phyloP scores from a whole-genome alignment of 2,329 filamentous ascomycete genomes.

The Penicillium sp. region DNA sequence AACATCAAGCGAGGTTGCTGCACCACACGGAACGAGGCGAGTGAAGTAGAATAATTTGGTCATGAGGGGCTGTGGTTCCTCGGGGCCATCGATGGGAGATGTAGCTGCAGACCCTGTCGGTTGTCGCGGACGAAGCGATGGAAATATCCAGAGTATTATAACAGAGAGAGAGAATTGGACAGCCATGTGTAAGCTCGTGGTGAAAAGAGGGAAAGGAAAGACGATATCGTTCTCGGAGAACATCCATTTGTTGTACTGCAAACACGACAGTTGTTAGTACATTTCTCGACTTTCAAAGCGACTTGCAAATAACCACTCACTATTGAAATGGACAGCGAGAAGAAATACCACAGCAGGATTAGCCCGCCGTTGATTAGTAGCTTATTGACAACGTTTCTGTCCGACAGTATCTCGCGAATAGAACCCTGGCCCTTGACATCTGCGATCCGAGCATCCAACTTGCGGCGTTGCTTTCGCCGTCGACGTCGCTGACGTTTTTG shows the following conservation, averaged over 20 bases:
- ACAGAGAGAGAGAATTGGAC: constrained; percentile 84
- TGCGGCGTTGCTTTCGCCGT: constrained; percentile 65
- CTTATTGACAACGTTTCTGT: constrained; percentile 68
- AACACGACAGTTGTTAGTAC: constrained; percentile 14
- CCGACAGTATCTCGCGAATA: constrained; percentile 62
- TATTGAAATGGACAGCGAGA: constrained; percentile 89
- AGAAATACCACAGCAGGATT: constrained; percentile 85
- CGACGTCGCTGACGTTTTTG: constrained; percentile 67
- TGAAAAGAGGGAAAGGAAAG: constrained; percentile 93
- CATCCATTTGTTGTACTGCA: constrained; percentile 99
- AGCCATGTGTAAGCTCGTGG: constrained; percentile 91
- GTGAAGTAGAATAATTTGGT: constrained; percentile 89
- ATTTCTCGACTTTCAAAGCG: not conserved
- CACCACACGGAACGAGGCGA: constrained; percentile 85
- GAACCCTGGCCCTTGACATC: constrained; percentile 65
- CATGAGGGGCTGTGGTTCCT: constrained; percentile 64
- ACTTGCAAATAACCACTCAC: constrained; percentile 52
- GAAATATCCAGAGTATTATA: constrained; percentile 76
- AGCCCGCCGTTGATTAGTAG: constrained; percentile 74
- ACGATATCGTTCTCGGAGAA: constrained; percentile 81
- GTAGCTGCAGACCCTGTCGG: constrained; percentile 26
- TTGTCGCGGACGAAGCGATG: constrained; percentile 70
- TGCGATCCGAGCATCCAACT: constrained; percentile 68
- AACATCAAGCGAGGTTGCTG: constrained; percentile 91
- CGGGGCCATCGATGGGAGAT: constrained; percentile 50